Evolutionary conservation across 768 basidiomycete species (phyloP).

Genomic region (Xerocomellus chrysenteron): DNA sequence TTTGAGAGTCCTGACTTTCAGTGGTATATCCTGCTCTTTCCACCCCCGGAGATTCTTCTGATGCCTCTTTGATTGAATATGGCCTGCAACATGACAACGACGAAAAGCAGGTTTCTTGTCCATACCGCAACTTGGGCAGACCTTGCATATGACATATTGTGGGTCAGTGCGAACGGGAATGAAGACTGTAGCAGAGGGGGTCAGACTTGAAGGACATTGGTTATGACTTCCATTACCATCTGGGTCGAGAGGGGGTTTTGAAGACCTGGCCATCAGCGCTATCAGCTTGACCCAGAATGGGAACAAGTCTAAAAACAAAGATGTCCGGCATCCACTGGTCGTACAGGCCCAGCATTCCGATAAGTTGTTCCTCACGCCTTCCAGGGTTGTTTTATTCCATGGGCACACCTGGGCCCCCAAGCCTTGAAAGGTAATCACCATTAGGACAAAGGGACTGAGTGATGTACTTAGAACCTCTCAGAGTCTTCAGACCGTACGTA

Average conservation of each 20-base stretch:
- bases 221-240: not conserved
- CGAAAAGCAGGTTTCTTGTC: not conserved
- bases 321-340: no score
- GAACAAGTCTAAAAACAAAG: no score
- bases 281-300: not conserved
- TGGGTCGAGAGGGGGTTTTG: not conserved
- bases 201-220: no score
- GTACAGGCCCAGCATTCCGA: no score
- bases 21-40: not conserved
- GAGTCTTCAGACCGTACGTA: no score
- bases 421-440: no score
- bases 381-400: no score
- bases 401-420: no score
- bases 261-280: not conserved
- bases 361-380: no score
- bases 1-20: not conserved
- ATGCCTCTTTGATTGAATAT: not conserved
- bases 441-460: no score
- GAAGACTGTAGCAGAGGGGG: not conserved
- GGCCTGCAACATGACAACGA: not conserved
- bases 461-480: no score
- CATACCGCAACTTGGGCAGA: not conserved
- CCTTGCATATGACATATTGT: not conserved
- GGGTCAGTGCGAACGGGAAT: not conserved
- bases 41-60: not conserved